Evolutionary conservation across 345 rosid species (phyloP), one percentile per base, ranked within the genome.

Genomic region (Balakata baccata): DNA sequence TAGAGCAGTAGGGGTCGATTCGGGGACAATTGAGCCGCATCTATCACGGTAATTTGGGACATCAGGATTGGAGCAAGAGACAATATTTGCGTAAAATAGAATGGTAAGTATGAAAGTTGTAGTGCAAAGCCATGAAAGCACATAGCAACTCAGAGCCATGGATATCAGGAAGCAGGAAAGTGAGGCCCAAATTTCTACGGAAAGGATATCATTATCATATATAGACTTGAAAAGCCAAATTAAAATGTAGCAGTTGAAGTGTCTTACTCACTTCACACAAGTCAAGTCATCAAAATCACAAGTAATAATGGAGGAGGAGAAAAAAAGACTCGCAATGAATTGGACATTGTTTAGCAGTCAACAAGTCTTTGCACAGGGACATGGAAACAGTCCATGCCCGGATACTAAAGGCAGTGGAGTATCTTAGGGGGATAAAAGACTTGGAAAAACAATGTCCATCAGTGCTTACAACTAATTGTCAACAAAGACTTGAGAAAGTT

Each of bases 11-110:
- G 70, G 50, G 13, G 22, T 5, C 16, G 80, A 73, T 66, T 66
- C 84, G 8, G 79, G 81, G 62, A 87, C 69, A 6, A 74, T 0
- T 0, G 66, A 71, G 70, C 61, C 70, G 53, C 89, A 87, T 64
- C 79, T 68, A 17, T 81, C 74, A 47, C 72, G 38, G 66, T 82
- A 82, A 41, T n/a, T 47, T 0, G 70, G 65, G 34, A 50, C 11
- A 53, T 69, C 43, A 41, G 60, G 38, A 18, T 75, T 41, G 56
- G 67, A 64, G 51, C 64, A 71, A n/a, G 59, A 64, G 5, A 71
- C 68, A 4, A 9, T 14, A 43, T 25, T 56, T n/a, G 46, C 5
- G 38, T 41, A 46, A 22, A 64, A 43, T 16, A 37, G 22, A 50
- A 70, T 7, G 9, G 23, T 29, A n/a, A 76, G 25, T 29, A 64